phyloP scores from a whole-genome alignment of 257 asterid species.

The Solanum pennellii region DNA sequence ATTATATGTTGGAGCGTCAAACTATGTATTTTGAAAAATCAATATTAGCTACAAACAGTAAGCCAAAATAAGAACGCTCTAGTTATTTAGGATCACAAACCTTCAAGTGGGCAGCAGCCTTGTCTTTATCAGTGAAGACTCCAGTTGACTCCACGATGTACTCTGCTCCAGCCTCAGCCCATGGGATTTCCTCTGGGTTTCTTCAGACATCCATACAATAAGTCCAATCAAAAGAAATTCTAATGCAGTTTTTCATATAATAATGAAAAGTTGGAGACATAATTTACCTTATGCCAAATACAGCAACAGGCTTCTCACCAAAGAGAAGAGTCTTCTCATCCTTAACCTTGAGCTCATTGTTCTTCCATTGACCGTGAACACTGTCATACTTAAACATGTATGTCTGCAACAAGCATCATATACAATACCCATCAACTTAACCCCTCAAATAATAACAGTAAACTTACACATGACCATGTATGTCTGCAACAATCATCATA shows the following conservation, averaged over 20 bases:
- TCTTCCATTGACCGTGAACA: conserved; percentile 77
- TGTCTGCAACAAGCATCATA: conserved; percentile 21
- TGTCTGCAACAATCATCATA: conserved; percentile 21
- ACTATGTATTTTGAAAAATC: background rate
- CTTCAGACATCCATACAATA: conserved; percentile 12
- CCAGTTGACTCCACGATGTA: conserved; percentile 76
- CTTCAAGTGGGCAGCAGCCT: conserved; percentile 85
- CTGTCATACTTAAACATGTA: conserved; percentile 66
- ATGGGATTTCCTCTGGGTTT: conserved; percentile 87
- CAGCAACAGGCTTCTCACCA: conserved; percentile 57
- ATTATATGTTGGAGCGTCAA: background rate
- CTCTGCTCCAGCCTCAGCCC: conserved; percentile 85
- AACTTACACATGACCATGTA: conserved; percentile 49
- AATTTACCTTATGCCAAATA: conserved; percentile 49
- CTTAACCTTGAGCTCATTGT: conserved; percentile 56
- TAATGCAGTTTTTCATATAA: background rate
- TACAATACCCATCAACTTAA: background rate
- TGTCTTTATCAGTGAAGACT: conserved; percentile 74
- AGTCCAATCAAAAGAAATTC: background rate
- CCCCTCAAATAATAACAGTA: background rate
- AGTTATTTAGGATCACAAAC: conserved; percentile 7
- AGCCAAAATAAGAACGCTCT: background rate
- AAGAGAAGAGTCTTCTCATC: conserved; percentile 75
- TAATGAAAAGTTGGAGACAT: background rate
- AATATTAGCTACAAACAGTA: background rate